Evolutionary conservation across 2,329 filamentous ascomycete species (phyloP), one percentile per base, ranked within the genome.

Genomic region (Aspergillus glaucus): DNA sequence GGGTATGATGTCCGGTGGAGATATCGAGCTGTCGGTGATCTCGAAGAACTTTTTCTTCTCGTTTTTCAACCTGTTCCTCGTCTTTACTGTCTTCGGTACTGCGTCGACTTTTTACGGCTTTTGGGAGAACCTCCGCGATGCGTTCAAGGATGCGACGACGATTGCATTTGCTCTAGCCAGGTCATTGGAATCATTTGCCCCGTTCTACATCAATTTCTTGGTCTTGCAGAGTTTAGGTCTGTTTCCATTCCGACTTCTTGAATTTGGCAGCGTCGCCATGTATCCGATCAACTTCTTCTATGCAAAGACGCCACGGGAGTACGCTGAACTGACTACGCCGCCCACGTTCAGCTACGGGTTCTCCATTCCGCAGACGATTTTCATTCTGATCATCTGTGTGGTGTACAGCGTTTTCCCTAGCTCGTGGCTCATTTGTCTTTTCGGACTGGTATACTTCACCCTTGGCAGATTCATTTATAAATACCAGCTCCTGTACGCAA

Each of bases 11-110:
- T 97, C 93, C 0, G 88, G 90, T 59, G 89, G 89, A 41, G 93
- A 98, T 53, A 85, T 98, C 19, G 93, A 97, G 68, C 78, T 98
- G 6, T 97, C 93, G 0, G 79, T 94, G 41, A 92, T 98, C 56
- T 95, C 89, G 47, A 98, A 98, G 74, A 98, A 97, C 69, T 98
- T 97, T 73, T 95, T 97, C 77, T 98, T 98, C 66, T 91, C 87
- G 8, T 98, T 98, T 70, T 97, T 98, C 80, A 98, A 98, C 71
- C 88, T 97, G 49, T 98, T 98, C 71, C 80, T 97, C 45, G 82
- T 97, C 41, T 96, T 97, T 66, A 94, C 92, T 1, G 79, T 93
- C 22, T 87, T 95, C 42, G 87, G 87, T 47, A 89, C 90, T 4
- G 88, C 82, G 1, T 82, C 86, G 36, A 82, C 85, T 47, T 87